Conservation (phyloP, 2,329 filamentous ascomycete species). For the Thyridium curvatum region DNA sequence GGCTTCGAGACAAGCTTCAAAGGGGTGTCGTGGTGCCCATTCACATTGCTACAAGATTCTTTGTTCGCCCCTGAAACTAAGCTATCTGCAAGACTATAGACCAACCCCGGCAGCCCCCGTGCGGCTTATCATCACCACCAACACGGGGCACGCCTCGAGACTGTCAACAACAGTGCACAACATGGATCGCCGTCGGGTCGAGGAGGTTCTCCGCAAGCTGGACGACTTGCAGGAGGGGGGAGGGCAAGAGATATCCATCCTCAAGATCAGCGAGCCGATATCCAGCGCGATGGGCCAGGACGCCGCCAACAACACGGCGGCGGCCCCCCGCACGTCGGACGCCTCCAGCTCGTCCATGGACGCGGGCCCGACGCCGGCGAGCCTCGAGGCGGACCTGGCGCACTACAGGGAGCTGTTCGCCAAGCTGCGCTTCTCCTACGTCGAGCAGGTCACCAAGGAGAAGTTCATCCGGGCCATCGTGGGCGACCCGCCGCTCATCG, state of each 20-base stretch:
- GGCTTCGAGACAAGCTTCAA: no score
- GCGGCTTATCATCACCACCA: background rate
- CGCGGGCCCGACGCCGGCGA: conserved; percentile 65
- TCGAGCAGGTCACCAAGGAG: conserved; percentile 98
- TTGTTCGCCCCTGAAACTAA: no score
- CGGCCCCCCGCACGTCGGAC: conserved; percentile 70
- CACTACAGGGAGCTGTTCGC: conserved; percentile 96
- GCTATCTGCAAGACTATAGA: no score
- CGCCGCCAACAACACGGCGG: conserved; percentile 24
- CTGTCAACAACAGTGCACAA: conserved; percentile 2
- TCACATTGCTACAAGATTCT: no score
- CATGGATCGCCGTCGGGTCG: conserved; percentile 17
- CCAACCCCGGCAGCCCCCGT: no score
- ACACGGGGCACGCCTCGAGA: background rate
- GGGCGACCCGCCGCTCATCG: conserved; percentile 80
- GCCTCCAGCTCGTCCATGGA: conserved; percentile 60
- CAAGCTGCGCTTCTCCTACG: conserved; percentile 93
- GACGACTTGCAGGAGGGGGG: conserved; percentile 45
- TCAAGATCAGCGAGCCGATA: conserved; percentile 71
- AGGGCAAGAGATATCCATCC: conserved; percentile 63
- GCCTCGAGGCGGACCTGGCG: conserved; percentile 73
- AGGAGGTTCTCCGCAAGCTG: conserved; percentile 40
- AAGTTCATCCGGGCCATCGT: conserved; percentile 93
- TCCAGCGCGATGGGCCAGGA: conserved; percentile 42
- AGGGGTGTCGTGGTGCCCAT: no score